Evolutionary conservation across 2,329 filamentous ascomycete species (phyloP).

Genomic region (Knoxdaviesia capensis): DNA sequence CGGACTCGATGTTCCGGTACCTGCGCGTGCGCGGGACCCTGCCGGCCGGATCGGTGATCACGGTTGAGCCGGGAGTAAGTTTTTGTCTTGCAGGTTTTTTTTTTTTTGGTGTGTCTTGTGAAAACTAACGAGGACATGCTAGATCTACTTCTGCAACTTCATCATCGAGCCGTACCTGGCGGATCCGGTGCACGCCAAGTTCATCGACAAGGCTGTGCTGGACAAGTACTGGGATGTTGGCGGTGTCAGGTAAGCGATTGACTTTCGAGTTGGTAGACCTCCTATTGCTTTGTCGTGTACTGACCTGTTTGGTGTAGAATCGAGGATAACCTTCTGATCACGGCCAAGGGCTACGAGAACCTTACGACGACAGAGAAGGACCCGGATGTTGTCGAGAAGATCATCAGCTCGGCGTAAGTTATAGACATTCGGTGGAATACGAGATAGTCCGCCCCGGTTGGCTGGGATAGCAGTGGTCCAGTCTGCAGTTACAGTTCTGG

Average conservation of each 20-base stretch:
- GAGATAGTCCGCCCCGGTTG: too few species aligned
- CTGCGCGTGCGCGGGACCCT: constrained; percentile 58
- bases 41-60: constrained; percentile 67
- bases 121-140: not conserved
- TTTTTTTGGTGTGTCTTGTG: not conserved
- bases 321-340: constrained; percentile 57
- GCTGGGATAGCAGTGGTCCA: too few species aligned
- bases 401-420: constrained; percentile 4
- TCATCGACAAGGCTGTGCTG: constrained; percentile 54
- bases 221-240: constrained; percentile 69
- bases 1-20: constrained; percentile 72
- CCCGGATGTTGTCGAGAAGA: constrained; percentile 33
- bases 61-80: constrained; percentile 77
- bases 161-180: constrained; percentile 67
- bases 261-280: not conserved
- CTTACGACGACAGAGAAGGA: constrained; percentile 54
- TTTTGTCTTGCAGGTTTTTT: not conserved
- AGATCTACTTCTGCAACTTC: constrained; percentile 81
- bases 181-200: constrained; percentile 51
- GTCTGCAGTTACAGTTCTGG: too few species aligned
- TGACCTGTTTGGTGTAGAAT: constrained; percentile 19
- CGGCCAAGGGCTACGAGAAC: constrained; percentile 47
- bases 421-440: not conserved
- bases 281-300: constrained; percentile 1
- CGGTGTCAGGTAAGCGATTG: constrained; percentile 37